Evolutionary conservation across 768 basidiomycete species (phyloP), one percentile per base, ranked within the genome.

Genomic region (Lactarius indigo): DNA sequence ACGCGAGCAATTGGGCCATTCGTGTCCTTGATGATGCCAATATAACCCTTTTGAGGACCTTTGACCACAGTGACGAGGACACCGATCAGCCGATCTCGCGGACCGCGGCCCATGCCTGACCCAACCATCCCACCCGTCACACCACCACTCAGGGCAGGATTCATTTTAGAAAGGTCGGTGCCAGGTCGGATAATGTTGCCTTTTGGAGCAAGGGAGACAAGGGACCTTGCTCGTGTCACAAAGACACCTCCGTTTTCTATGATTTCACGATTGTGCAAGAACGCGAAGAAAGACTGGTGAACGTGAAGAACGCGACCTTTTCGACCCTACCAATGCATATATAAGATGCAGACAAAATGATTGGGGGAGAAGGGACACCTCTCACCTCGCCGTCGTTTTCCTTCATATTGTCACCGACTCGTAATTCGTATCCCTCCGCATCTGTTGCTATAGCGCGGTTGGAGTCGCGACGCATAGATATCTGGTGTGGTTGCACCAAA

Each of bases 181-280:
- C 83, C 80, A 2, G 83, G 78, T 71, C 89, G 89, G 57, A 89
- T 75, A 47, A 89, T 76, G 70, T 84, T 88, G 61, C 90, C 88
- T 72, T 95, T 95, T 1, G 96, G 94, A 1, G 95, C 93, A 26
- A 94, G 78, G 13, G 95, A 96, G 1, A 85, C 86, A 54, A 98
- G 81, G 2, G 88, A 86, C 50, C 92, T 88, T 17, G 92, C 87
- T 42, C 94, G 88, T 0, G 94, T 91, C 59, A 99, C 94, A 73
- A 96, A 99, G 31, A 98, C 88, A 65, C 97, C 97, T 26, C 92
- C 90, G 72, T 98, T 95, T 76, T 98, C 95, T 23, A 82, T 73
- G 61, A 93, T 82, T 59, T 98, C 95, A 17, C 96, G 89, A 73
- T 96, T 96, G 78, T 96, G 90, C 56, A 98, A 78, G 83, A 98